Evolutionary conservation across 106 monocot species (phyloP), one percentile per base, ranked within the genome.

Genomic region (Allium cepa): DNA sequence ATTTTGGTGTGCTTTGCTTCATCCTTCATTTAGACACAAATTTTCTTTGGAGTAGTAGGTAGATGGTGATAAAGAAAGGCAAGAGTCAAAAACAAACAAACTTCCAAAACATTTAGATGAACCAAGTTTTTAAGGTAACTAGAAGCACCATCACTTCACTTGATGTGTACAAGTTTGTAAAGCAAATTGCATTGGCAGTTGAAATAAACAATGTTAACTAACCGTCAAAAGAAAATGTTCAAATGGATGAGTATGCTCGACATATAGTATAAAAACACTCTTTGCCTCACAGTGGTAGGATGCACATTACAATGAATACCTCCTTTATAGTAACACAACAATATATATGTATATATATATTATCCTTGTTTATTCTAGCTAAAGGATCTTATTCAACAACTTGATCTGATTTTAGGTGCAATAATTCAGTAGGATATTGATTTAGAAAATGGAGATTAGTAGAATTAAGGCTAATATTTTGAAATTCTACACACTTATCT

Each of bases 281-380:
- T 68, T 65, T 58, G 87, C 96, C 92, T 97, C 46, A 97, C 80
- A 70, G 89, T 88, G 73, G 96, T 84, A 57, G 96, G 92, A 77
- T 92, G 92, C 17, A 89, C 86, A 71, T 97, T 92, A 75, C 96
- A 97, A 13, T 92, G 88, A 58, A 97, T 97, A 46, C 96, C 96
- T 46, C 96, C 92, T 46, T 91, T 97, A 53, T 89, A 97, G 67
- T 97, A 97, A 22, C 22, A 22, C 96, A 97, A 92, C 7, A 97
- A 63, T 72, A 92, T 84, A 71, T 97, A 85, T 57, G 86, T 92
- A 26, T 69, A 22, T 22, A 22, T 22, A 22, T 22, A 22, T 22
- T 48, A 15, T 87, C 89, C 71, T 89, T 92, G 63, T 89, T 79
- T 52, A 97, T 65, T 52, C 80, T 79, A 66, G 81, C 76, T 77